phyloP scores from a whole-genome alignment of 176 grass and related monocot species.

The Echinochloa phyllopogon region DNA sequence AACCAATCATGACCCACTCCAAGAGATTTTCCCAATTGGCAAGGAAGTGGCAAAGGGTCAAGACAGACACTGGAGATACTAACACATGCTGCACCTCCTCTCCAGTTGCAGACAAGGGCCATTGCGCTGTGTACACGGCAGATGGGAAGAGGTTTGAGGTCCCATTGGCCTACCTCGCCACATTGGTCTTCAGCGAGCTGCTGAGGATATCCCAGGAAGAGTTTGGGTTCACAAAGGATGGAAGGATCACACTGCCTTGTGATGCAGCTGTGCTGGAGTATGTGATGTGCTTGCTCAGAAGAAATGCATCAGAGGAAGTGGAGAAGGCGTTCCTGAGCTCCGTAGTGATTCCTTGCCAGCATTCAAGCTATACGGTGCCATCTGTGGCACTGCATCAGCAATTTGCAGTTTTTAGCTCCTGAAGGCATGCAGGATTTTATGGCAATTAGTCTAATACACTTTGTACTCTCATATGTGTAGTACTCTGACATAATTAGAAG shows the following conservation, averaged over 20 bases:
- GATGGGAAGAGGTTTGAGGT: conserved; percentile 61
- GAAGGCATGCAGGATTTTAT: not conserved
- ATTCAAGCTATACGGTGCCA: conserved; percentile 20
- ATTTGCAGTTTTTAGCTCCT: conserved; percentile 47
- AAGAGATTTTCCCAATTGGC: conserved; percentile 20
- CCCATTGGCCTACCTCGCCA: conserved; percentile 49
- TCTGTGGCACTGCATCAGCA: conserved; percentile 12
- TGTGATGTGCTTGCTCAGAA: conserved; percentile 56
- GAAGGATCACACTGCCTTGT: conserved; percentile 51
- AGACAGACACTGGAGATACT: not conserved
- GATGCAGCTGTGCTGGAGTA: conserved; percentile 60
- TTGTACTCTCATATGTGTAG: conserved; percentile 12
- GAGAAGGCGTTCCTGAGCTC: conserved; percentile 61
- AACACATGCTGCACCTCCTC: not conserved
- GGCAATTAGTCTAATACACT: not conserved
- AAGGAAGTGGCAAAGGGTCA: conserved; percentile 27
- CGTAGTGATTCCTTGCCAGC: conserved; percentile 36
- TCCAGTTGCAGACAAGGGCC: conserved; percentile 43
- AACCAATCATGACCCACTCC: conserved; percentile 5
- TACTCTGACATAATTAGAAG: not conserved
- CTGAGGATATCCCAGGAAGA: conserved; percentile 52
- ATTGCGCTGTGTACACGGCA: conserved; percentile 56
- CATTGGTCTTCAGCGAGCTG: conserved; percentile 42
- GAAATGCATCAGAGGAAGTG: conserved; percentile 51
- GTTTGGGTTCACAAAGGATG: conserved; percentile 43